phyloP scores from a whole-genome alignment of 495 filamentous ascomycete species.

The Penicillium cataractarum region DNA sequence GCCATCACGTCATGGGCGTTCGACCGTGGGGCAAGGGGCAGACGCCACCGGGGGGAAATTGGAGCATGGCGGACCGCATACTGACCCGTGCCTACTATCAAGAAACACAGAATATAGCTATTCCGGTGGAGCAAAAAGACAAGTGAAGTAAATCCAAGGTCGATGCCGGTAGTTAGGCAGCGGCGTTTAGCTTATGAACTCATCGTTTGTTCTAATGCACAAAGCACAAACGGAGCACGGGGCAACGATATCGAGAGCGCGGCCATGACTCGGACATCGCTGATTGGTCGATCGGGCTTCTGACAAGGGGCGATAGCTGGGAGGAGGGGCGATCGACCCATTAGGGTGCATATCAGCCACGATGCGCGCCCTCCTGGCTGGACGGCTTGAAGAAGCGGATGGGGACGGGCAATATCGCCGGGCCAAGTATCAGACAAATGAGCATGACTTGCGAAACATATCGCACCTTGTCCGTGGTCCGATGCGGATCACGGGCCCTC shows the following conservation, averaged over 20 bases:
- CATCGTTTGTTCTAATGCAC: not conserved
- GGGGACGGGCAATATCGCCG: not conserved
- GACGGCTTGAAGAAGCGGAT: not conserved
- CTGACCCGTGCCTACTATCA: not conserved
- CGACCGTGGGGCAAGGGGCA: constrained; percentile 4
- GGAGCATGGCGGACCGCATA: not conserved
- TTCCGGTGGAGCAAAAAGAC: too few relatives aligned
- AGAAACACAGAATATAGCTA: too few relatives aligned
- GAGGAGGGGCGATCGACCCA: not conserved
- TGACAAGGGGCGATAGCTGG: not conserved
- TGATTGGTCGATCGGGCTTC: not conserved
- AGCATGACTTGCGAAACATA: not conserved
- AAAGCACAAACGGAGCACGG: not conserved
- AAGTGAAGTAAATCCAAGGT: too few relatives aligned
- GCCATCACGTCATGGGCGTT: constrained; percentile 4
- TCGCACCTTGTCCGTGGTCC: not conserved
- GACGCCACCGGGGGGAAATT: constrained; percentile 13
- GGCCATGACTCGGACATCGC: not conserved
- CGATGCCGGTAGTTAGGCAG: not conserved
- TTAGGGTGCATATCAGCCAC: not conserved
- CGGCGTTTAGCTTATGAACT: not conserved
- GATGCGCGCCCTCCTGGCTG: not conserved
- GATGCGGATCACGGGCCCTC: not conserved
- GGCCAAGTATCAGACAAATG: not conserved
- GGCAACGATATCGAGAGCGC: not conserved